Percentiles rank a stretch among this genome's conserved stretches.
These are phyloP conservation scores for Hypoxylon trugodes DNA, from an alignment of 495 filamentous ascomycete species.

Conservation along the genomic window DNA sequence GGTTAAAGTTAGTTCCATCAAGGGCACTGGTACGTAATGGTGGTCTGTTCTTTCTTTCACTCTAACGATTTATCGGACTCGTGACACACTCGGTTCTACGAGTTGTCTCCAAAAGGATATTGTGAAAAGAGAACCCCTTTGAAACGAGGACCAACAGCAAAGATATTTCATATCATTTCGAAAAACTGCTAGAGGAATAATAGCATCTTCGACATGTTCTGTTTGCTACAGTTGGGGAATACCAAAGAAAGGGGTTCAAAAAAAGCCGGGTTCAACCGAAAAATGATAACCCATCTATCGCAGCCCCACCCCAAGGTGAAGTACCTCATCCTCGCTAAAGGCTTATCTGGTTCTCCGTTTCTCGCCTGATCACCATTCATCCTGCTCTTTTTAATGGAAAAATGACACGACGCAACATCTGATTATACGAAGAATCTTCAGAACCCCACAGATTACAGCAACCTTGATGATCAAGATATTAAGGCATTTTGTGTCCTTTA, in stretches of 20 bases:
- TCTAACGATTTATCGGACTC: background rate
- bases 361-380: background rate
- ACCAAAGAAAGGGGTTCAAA: slow-evolving; percentile 10
- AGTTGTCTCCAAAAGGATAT: slow-evolving; percentile 7
- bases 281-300: background rate
- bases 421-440: background rate
- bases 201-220: background rate
- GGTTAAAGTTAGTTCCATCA: slow-evolving; percentile 15
- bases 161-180: slow-evolving; percentile 1
- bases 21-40: slow-evolving; percentile 25
- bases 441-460: background rate
- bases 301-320: slow-evolving; percentile 20
- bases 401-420: background rate
- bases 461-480: background rate
- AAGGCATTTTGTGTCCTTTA: background rate
- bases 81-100: background rate
- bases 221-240: too few relatives aligned
- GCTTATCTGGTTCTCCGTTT: slow-evolving; percentile 10
- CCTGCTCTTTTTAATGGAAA: background rate
- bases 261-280: slow-evolving; percentile 18
- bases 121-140: background rate
- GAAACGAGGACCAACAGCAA: background rate
- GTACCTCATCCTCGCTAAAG: background rate
- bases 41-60: slow-evolving; percentile 15
- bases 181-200: background rate